A percentile compares a stretch with the other conserved stretches of the same genome.
phyloP scores from a whole-genome alignment of 441 rosid genomes.

The Erodium texanum region DNA sequence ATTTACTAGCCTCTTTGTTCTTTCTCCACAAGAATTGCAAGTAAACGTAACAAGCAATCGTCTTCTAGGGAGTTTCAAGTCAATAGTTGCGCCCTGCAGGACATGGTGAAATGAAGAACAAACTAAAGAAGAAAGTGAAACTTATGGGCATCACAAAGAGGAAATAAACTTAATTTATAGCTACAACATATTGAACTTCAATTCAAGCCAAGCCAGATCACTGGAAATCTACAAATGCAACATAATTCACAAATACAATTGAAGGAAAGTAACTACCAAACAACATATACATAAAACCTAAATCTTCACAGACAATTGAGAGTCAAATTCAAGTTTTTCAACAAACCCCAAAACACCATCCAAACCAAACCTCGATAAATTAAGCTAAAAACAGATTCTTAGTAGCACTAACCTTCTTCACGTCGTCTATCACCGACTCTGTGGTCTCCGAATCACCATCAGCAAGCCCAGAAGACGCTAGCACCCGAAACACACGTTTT shows the following conservation, averaged over 20 bases:
- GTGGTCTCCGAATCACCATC: slow-evolving; percentile 29
- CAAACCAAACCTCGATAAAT: not conserved
- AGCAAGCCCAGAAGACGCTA: slow-evolving; percentile 29
- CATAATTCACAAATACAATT: not conserved
- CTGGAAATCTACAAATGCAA: not conserved
- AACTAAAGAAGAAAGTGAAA: slow-evolving; percentile 1
- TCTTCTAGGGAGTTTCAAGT: slow-evolving; percentile 69
- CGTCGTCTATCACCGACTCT: slow-evolving; percentile 28
- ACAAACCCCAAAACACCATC: not conserved
- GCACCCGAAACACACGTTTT: slow-evolving; percentile 28
- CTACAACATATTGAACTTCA: not conserved
- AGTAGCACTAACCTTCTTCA: slow-evolving; percentile 26
- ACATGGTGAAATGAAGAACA: not conserved
- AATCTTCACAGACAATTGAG: too few relatives aligned
- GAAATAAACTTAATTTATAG: not conserved
- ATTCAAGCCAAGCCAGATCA: not conserved
- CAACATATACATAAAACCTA: not conserved
- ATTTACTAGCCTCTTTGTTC: slow-evolving; percentile 71
- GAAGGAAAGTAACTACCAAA: not conserved
- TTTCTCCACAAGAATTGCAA: slow-evolving; percentile 72
- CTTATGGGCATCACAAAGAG: not conserved
- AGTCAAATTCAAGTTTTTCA: not conserved
- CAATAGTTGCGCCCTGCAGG: slow-evolving; percentile 40
- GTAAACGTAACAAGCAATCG: slow-evolving; percentile 67
- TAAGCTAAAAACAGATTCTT: not conserved